Percentiles rank a stretch among this genome's conserved stretches.
phyloP scores from a whole-genome alignment of 495 filamentous ascomycete genomes.

The Aspergillus asperescens region DNA sequence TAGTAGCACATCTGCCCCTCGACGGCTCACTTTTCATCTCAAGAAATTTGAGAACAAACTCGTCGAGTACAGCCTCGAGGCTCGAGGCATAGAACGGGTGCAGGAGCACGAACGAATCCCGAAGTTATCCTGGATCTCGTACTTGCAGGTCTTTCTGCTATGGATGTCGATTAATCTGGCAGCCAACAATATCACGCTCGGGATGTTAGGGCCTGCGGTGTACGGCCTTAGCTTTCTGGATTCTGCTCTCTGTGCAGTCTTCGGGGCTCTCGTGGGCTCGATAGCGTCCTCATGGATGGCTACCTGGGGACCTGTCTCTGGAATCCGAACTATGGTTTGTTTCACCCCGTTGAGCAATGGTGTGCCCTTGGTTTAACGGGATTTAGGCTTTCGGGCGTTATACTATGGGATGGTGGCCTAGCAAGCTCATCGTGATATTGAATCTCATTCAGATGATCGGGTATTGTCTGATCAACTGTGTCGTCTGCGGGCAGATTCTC shows the following conservation, averaged over 20 bases:
- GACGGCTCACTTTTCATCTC: constrained; percentile 31
- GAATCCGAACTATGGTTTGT: constrained; percentile 62
- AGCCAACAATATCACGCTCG: constrained; percentile 70
- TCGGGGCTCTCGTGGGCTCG: constrained; percentile 57
- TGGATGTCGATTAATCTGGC: constrained; percentile 76
- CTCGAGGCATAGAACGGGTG: constrained; percentile 70
- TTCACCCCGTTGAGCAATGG: background rate
- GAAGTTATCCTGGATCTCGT: constrained; percentile 49
- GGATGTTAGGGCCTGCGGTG: constrained; percentile 65
- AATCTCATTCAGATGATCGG: constrained; percentile 69
- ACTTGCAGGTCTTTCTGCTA: constrained; percentile 59
- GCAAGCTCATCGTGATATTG: constrained; percentile 65
- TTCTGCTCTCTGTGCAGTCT: constrained; percentile 58
- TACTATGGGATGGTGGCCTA: constrained; percentile 77
- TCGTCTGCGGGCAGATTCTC: constrained; percentile 70
- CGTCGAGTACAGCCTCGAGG: constrained; percentile 57
- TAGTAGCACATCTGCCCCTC: constrained; percentile 19
- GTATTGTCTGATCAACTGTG: constrained; percentile 64
- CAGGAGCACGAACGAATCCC: constrained; percentile 54
- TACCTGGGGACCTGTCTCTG: constrained; percentile 66
- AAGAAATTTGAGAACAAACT: constrained; percentile 40
- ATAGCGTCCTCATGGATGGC: constrained; percentile 61
- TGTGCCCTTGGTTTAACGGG: constrained; percentile 8
- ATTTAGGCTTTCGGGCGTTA: constrained; percentile 60
- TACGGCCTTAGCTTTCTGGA: constrained; percentile 65